phyloP scores from a whole-genome alignment of 306 rosid species.

The Phaseolus lunatus region DNA sequence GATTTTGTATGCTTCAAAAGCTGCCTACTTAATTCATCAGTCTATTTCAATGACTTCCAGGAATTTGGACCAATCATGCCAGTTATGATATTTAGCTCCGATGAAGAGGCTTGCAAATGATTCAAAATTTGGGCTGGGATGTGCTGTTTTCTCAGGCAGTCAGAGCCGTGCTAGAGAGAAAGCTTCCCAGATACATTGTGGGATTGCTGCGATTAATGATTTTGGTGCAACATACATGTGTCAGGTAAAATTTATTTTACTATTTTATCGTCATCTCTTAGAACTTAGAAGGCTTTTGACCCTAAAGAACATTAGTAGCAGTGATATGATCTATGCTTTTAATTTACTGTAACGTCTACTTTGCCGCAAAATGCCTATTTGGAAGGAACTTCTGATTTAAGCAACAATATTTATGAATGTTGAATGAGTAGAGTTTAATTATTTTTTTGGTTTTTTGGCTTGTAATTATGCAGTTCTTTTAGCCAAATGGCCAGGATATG shows the following conservation, averaged over 20 bases:
- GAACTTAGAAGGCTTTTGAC: background rate
- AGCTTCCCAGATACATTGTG: slow-evolving; percentile 83
- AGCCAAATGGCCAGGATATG: slow-evolving; percentile 27
- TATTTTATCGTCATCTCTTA: background rate
- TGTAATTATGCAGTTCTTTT: slow-evolving; percentile 41
- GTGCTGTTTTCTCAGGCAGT: slow-evolving; percentile 92
- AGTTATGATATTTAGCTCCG: slow-evolving; percentile 84
- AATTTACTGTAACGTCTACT: background rate
- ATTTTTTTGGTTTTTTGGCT: background rate
- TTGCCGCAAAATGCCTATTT: slow-evolving; percentile 4
- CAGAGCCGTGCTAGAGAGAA: slow-evolving; percentile 77
- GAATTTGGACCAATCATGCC: slow-evolving; percentile 98
- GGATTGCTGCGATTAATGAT: slow-evolving; percentile 82
- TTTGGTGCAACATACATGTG: slow-evolving; percentile 88
- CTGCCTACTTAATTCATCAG: slow-evolving; percentile 36
- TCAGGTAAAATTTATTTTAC: slow-evolving; percentile 61
- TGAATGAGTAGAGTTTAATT: background rate
- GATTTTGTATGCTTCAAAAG: slow-evolving; percentile 20
- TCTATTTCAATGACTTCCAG: slow-evolving; percentile 50
- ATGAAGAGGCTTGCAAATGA: slow-evolving; percentile 95
- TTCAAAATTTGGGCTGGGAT: slow-evolving; percentile 89
- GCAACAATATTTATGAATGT: slow-evolving; percentile 14
- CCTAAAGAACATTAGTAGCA: slow-evolving; percentile 21
- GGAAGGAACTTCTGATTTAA: slow-evolving; percentile 11
- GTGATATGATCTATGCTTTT: slow-evolving; percentile 20